Evolutionary conservation across 2,329 filamentous ascomycete genomes (phyloP).

Genomic region (Aaosphaeria pasadenensis): DNA sequence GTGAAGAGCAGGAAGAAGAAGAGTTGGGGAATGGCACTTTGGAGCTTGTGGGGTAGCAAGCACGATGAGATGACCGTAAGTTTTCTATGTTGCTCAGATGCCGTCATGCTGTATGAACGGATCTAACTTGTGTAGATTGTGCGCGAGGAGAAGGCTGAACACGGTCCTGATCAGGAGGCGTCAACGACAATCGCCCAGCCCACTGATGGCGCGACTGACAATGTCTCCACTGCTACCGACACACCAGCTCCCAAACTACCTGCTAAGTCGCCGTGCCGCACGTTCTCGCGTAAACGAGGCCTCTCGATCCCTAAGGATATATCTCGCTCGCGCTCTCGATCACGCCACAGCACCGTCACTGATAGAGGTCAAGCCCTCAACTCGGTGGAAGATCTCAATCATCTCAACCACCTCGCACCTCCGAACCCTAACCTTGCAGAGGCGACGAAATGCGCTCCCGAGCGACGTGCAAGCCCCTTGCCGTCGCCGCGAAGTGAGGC

Average conservation of each 20-base stretch:
- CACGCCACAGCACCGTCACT: slow-evolving; percentile 28
- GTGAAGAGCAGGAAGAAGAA: slow-evolving; percentile 61
- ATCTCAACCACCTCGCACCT: slow-evolving; percentile 18
- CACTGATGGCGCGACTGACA: slow-evolving; percentile 32
- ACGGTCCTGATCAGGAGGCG: slow-evolving; percentile 11
- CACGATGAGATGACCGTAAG: slow-evolving; percentile 75
- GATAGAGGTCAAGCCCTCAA: slow-evolving; percentile 29
- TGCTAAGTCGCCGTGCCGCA: slow-evolving; percentile 23
- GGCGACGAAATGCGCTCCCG: slow-evolving; percentile 25
- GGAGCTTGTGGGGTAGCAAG: slow-evolving; percentile 84
- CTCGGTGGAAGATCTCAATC: slow-evolving; percentile 18
- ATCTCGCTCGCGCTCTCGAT: slow-evolving; percentile 23
- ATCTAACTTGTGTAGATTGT: slow-evolving; percentile 21
- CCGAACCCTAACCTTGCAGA: slow-evolving; percentile 21
- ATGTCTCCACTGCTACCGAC: slow-evolving; percentile 9
- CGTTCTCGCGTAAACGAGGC: slow-evolving; percentile 3
- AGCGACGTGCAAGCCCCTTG: slow-evolving; percentile 21
- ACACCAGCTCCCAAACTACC: slow-evolving; percentile 1
- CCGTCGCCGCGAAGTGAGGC: slow-evolving; percentile 12
- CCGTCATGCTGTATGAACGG: neutral
- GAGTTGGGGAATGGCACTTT: slow-evolving; percentile 76
- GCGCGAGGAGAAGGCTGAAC: slow-evolving; percentile 31
- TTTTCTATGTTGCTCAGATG: neutral
- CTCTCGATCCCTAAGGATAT: neutral
- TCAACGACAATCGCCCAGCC: slow-evolving; percentile 26